Evolutionary conservation across 176 grass and related monocot genomes (phyloP).

Genomic region (Microstegium vimineum): DNA sequence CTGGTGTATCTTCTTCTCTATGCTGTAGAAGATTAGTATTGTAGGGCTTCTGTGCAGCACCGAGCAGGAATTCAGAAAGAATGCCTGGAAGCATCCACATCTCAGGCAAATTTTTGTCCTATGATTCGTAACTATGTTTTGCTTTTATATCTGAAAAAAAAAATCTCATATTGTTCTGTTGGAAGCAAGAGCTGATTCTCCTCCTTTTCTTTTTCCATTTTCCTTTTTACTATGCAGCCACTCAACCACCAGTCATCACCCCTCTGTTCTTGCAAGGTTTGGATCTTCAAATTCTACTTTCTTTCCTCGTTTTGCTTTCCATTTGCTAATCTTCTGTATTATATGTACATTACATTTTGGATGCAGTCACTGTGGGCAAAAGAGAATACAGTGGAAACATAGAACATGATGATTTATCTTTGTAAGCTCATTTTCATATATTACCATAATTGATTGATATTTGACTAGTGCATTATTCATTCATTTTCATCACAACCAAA

Average conservation of each 20-base stretch:
- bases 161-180: not conserved
- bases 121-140: not conserved
- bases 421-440: constrained; percentile 29
- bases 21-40: constrained; percentile 31
- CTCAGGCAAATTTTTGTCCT: constrained; percentile 6
- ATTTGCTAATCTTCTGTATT: not conserved
- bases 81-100: constrained; percentile 51
- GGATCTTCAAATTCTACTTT: not conserved
- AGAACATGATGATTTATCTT: constrained; percentile 27
- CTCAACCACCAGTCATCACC: not conserved
- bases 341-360: not conserved
- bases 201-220: not conserved
- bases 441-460: not conserved
- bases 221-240: not conserved
- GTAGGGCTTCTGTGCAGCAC: constrained; percentile 23
- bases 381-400: constrained; percentile 38
- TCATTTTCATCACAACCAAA: not conserved
- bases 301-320: not conserved
- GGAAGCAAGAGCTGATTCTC: not conserved
- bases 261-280: constrained; percentile 46
- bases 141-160: not conserved
- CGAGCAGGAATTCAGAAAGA: constrained; percentile 8
- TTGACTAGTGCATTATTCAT: not conserved
- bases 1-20: not conserved
- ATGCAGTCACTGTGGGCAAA: constrained; percentile 33